Evolutionary conservation across 805 yeast genomes (phyloP), one percentile per base, ranked within the genome.

Genomic region (Saccharomycopsis sp.): DNA sequence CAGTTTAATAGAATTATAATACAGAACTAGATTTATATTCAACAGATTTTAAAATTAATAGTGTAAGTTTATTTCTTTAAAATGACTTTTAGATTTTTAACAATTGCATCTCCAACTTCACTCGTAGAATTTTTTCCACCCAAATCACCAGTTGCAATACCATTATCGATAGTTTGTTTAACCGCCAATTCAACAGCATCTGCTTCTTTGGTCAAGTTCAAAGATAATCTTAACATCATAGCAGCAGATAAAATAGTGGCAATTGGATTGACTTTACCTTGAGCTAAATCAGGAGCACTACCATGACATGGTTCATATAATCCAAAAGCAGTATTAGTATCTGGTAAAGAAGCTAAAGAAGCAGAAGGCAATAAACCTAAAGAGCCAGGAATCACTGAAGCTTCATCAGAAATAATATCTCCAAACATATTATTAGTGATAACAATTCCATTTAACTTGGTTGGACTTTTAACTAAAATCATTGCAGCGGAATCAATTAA

Each of bases 221-320:
- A 74, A 15, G 96, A 87, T 49, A 92, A 73, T 55, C 89, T 76
- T 64, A 92, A 73, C 97, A 92, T 92, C 94, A 92, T 83, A 25
- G 97, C 97, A 10, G 85, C 94, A 20, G 96, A 87, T 55, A 92
- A 72, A 52, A 89, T 88, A 19, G 96, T 85, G 39, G 97, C 98
- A 43, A 89, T 64, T 39, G 98, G 98, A 64, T 89, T 89, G 44
- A 88, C 98, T 65, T 84, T 81, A 59, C 86, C 85, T 45, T 64
- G 67, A 39, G 79, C 78, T 57, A 89, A 75, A 61, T 89, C 98
- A 39, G 98, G 98, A 27, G 98, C 98, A 35, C 96, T 81, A 36
- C 98, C 98, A 60, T 89, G 98, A 58, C 96, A 89, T 51, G 98
- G 97, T 67, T 92, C 98, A 60, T 92, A 92, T 49, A 92, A 69